These are phyloP conservation scores for Oryza meridionalis DNA, from an alignment of 176 grass and related monocot species.

Conservation along the genomic window DNA sequence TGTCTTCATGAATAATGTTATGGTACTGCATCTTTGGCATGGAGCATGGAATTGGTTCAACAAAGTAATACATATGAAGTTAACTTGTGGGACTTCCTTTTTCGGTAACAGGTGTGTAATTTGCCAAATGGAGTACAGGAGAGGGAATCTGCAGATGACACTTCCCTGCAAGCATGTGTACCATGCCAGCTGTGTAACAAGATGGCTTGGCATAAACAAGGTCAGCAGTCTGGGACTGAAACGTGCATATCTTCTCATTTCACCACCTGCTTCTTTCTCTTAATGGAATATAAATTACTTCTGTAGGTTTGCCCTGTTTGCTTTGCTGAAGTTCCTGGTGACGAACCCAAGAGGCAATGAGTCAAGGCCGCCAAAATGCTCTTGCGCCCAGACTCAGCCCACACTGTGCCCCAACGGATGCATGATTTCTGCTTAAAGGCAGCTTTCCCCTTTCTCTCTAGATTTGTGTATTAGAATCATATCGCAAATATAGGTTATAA, in stretches of 20 bases:
- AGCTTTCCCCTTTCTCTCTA: constrained; percentile 23
- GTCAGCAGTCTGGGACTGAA: constrained; percentile 36
- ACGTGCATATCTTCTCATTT: not conserved
- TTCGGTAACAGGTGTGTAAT: constrained; percentile 75
- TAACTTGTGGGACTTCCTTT: constrained; percentile 26
- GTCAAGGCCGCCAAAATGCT: constrained; percentile 34
- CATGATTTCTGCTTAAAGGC: constrained; percentile 45
- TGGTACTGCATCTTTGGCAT: not conserved
- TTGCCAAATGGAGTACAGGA: constrained; percentile 96
- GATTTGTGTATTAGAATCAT: constrained; percentile 69
- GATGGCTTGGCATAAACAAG: constrained; percentile 98
- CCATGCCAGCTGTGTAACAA: constrained; percentile 78
- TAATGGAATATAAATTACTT: constrained; percentile 29
- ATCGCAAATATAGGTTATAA: constrained; percentile 75
- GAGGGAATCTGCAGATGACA: constrained; percentile 90
- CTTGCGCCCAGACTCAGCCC: constrained; percentile 1
- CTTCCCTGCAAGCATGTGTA: constrained; percentile 96
- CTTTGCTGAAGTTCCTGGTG: constrained; percentile 70
- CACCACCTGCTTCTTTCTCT: constrained; percentile 14
- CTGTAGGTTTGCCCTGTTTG: constrained; percentile 88
- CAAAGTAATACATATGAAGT: constrained; percentile 4
- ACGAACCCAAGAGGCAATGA: constrained; percentile 65
- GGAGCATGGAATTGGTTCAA: constrained; percentile 21
- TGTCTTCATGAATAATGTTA: not conserved
- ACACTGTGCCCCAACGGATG: not conserved